Evolutionary conservation across 2,329 filamentous ascomycete species (phyloP).

Genomic region (Clarireedia homoeocarpa): DNA sequence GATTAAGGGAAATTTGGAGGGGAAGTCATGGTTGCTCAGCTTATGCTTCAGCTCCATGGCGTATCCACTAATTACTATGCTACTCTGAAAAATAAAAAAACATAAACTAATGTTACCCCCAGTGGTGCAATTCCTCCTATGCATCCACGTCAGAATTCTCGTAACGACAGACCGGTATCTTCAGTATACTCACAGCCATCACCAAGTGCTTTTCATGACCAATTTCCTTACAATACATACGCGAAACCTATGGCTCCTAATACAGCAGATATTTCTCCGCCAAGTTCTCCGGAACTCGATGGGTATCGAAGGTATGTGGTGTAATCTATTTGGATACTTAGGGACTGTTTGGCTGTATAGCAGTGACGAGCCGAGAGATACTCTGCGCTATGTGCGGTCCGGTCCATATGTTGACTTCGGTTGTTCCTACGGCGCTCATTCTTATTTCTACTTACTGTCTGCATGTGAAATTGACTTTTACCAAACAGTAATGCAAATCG

Average conservation of each 20-base stretch:
- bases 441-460: background rate
- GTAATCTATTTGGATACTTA: slow-evolving; percentile 8
- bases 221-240: slow-evolving; percentile 19
- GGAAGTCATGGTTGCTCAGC: slow-evolving; percentile 5
- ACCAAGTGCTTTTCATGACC: slow-evolving; percentile 26
- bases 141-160: slow-evolving; percentile 17
- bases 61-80: slow-evolving; percentile 8
- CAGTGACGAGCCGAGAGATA: background rate
- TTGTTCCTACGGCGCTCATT: too few species aligned
- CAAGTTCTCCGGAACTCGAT: slow-evolving; percentile 33
- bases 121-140: slow-evolving; percentile 17
- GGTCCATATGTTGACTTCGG: background rate
- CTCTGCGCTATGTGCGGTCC: background rate
- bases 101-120: slow-evolving; percentile 13
- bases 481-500: slow-evolving; percentile 17
- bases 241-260: slow-evolving; percentile 25
- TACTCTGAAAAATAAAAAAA: slow-evolving; percentile 10
- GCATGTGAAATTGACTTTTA: background rate
- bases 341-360: background rate
- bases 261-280: slow-evolving; percentile 35
- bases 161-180: slow-evolving; percentile 42
- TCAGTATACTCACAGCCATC: slow-evolving; percentile 55
- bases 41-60: slow-evolving; percentile 15
- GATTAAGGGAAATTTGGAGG: background rate
- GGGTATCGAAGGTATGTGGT: slow-evolving; percentile 21